These are phyloP conservation scores for Gracilaria gracilis DNA, from an alignment of 23 red algal species.

Conservation along the genomic window DNA sequence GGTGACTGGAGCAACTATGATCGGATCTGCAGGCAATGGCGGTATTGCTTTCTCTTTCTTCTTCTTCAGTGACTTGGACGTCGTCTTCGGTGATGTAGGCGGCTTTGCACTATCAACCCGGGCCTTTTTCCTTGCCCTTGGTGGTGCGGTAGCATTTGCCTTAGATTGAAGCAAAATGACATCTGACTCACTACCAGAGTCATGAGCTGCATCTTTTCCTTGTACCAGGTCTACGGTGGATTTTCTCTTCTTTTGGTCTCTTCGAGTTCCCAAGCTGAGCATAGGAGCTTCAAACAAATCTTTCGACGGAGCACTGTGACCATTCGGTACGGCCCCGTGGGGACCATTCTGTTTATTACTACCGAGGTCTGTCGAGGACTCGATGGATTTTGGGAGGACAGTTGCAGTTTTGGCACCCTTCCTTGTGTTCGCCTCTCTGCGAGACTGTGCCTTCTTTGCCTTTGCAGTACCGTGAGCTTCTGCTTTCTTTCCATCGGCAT, in stretches of 20 bases:
- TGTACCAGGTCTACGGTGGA: neutral
- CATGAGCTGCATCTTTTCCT: neutral
- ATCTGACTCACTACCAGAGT: neutral
- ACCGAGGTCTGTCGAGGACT: neutral
- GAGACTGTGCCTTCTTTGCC: neutral
- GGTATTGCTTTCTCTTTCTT: neutral
- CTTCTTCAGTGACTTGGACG: neutral
- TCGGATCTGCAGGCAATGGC: neutral
- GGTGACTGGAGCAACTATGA: neutral
- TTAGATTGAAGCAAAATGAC: neutral
- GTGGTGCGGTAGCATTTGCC: neutral
- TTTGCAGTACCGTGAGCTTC: neutral
- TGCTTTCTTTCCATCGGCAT: neutral
- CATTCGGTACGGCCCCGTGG: neutral
- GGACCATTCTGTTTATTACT: too few species aligned
- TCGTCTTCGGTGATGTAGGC: neutral
- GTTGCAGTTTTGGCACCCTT: neutral
- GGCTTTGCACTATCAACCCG: neutral
- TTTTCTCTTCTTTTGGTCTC: neutral
- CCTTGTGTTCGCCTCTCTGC: neutral
- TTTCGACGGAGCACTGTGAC: neutral
- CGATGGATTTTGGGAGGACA: neutral
- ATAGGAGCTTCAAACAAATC: neutral
- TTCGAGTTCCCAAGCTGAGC: neutral
- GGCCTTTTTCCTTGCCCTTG: neutral